Conservation (phyloP, 2,329 filamentous ascomycete genomes). For the Teratosphaeria nubilosa region DNA sequence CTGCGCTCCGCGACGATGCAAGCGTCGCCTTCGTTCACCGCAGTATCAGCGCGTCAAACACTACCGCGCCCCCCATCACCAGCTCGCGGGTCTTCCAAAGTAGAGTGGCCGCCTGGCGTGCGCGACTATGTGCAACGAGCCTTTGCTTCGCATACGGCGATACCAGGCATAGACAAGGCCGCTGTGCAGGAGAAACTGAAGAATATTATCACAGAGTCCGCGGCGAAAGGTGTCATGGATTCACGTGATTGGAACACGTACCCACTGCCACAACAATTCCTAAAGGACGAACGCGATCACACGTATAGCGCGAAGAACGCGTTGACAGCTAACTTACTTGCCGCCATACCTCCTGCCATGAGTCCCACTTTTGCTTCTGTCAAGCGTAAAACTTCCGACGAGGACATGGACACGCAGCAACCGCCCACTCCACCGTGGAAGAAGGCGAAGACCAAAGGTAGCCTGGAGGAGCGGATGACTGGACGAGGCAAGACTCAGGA, state of each 20-base stretch:
- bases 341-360: background rate
- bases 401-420: slow-evolving; percentile 47
- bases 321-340: slow-evolving; percentile 21
- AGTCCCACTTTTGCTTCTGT: slow-evolving; percentile 29
- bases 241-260: slow-evolving; percentile 72
- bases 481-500: slow-evolving; percentile 44
- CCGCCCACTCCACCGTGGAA: slow-evolving; percentile 60
- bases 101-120: slow-evolving; percentile 73
- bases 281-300: slow-evolving; percentile 56
- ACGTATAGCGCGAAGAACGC: slow-evolving; percentile 20
- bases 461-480: slow-evolving; percentile 67
- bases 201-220: slow-evolving; percentile 71
- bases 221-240: slow-evolving; percentile 61
- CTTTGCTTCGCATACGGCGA: slow-evolving; percentile 53
- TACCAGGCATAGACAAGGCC: slow-evolving; percentile 33
- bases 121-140: slow-evolving; percentile 82
- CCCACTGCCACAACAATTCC: slow-evolving; percentile 75
- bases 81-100: slow-evolving; percentile 39
- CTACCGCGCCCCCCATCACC: slow-evolving; percentile 17
- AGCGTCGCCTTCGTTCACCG: slow-evolving; percentile 33
- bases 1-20: slow-evolving; percentile 16
- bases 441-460: slow-evolving; percentile 46
- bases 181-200: slow-evolving; percentile 83
- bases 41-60: slow-evolving; percentile 35
- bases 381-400: slow-evolving; percentile 56